Evolutionary conservation across 805 yeast genomes (phyloP).

Genomic region (Candida ulmi): DNA sequence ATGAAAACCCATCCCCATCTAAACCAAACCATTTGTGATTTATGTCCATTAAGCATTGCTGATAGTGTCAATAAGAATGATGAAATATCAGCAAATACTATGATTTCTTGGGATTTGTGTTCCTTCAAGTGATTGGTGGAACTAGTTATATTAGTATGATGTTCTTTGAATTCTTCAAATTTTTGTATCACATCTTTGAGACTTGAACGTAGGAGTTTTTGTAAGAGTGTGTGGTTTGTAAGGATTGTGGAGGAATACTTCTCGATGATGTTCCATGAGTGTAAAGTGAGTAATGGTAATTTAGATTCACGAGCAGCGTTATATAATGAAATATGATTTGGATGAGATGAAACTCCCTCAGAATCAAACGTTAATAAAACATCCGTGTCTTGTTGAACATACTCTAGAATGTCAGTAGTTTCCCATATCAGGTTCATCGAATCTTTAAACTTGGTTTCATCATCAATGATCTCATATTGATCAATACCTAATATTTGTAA

Average conservation of each 20-base stretch:
- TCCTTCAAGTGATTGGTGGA: too few species aligned
- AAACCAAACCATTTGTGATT: slow-evolving; percentile 93
- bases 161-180: too few species aligned
- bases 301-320: slow-evolving; percentile 30
- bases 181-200: too few species aligned
- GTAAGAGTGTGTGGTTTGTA: slow-evolving; percentile 12
- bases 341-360: slow-evolving; percentile 76
- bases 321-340: slow-evolving; percentile 72
- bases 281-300: slow-evolving; percentile 23
- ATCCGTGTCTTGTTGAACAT: slow-evolving; percentile 28
- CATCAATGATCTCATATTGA: slow-evolving; percentile 38
- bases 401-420: slow-evolving; percentile 30
- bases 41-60: slow-evolving; percentile 80
- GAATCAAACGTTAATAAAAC: slow-evolving; percentile 75
- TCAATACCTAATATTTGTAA: slow-evolving; percentile 49
- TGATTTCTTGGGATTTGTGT: slow-evolving; percentile 13
- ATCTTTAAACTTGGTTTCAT: slow-evolving; percentile 50
- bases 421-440: slow-evolving; percentile 70
- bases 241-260: slow-evolving; percentile 43
- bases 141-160: too few species aligned
- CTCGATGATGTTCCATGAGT: slow-evolving; percentile 27
- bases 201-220: too few species aligned
- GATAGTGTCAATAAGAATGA: slow-evolving; percentile 35
- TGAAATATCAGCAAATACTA: slow-evolving; percentile 30
- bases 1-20: slow-evolving; percentile 80